These are phyloP conservation scores for Euphorbia tirucalli DNA, from an alignment of 345 rosid species.

Conservation along the genomic window DNA sequence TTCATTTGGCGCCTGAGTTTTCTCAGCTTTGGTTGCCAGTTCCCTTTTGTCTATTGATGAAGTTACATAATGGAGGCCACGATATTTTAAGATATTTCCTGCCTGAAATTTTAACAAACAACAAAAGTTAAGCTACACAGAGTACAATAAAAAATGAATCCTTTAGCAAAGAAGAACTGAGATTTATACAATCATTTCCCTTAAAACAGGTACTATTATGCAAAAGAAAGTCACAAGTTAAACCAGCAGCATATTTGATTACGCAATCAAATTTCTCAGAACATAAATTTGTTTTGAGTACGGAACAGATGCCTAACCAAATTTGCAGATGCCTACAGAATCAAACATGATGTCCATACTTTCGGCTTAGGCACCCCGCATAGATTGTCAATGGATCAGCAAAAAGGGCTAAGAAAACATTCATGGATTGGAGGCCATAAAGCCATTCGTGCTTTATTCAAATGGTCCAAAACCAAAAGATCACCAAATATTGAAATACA, in stretches of 20 bases:
- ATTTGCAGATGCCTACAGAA: neutral
- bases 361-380: no score
- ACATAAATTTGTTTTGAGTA: neutral
- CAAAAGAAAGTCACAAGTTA: neutral
- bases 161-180: neutral
- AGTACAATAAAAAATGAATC: neutral
- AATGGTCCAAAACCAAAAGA: no score
- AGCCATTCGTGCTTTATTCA: no score
- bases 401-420: neutral
- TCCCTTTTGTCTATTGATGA: slow-evolving; percentile 74
- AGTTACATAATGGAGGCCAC: slow-evolving; percentile 62
- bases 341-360: neutral
- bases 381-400: no score
- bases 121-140: neutral
- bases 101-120: slow-evolving; percentile 43
- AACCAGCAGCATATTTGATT: neutral
- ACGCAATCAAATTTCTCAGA: neutral
- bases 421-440: no score
- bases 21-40: slow-evolving; percentile 40
- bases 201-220: neutral
- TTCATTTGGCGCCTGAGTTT: slow-evolving; percentile 35
- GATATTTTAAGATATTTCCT: slow-evolving; percentile 52
- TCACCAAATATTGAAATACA: neutral
- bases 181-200: neutral
- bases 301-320: neutral